Conservation (phyloP, 495 filamentous ascomycete genomes). For the Neurospora sp. region DNA sequence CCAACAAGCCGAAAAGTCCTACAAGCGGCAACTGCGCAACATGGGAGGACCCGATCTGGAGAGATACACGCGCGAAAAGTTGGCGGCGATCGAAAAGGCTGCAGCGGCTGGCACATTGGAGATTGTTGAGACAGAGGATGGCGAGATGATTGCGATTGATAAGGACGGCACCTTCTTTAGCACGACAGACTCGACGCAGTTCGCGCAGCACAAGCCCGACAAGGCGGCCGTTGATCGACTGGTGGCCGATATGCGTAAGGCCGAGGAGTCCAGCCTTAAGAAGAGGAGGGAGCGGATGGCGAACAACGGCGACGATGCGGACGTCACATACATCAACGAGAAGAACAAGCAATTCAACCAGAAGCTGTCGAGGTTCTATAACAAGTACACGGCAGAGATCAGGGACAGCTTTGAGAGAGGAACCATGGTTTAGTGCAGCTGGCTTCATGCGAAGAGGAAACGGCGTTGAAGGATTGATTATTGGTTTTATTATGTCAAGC, state of each 20-base stretch:
- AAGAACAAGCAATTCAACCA: slow-evolving; percentile 99
- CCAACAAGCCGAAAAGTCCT: slow-evolving; percentile 79
- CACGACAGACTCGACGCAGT: slow-evolving; percentile 69
- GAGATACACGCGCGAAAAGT: slow-evolving; percentile 75
- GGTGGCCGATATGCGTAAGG: slow-evolving; percentile 77
- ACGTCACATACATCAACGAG: slow-evolving; percentile 98
- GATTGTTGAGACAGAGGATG: slow-evolving; percentile 87
- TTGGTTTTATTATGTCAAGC: slow-evolving; percentile 2
- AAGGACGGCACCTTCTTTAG: slow-evolving; percentile 83
- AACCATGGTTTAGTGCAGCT: slow-evolving; percentile 58
- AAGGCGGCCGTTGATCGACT: slow-evolving; percentile 85
- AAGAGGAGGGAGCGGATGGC: slow-evolving; percentile 70
- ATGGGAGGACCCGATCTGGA: slow-evolving; percentile 60
- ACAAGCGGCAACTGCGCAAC: slow-evolving; percentile 80
- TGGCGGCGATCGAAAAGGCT: slow-evolving; percentile 71
- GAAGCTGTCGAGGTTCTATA: slow-evolving; percentile 89
- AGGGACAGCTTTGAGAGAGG: slow-evolving; percentile 96
- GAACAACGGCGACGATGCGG: slow-evolving; percentile 64
- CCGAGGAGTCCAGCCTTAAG: slow-evolving; percentile 75
- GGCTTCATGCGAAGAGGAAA: background rate
- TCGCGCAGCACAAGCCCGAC: slow-evolving; percentile 77
- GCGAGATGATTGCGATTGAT: slow-evolving; percentile 89
- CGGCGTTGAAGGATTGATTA: slow-evolving; percentile 2
- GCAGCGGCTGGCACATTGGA: slow-evolving; percentile 71
- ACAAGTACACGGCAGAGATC: slow-evolving; percentile 97